Conservation (phyloP, 345 rosid genomes). For the Hypericum perforatum region DNA sequence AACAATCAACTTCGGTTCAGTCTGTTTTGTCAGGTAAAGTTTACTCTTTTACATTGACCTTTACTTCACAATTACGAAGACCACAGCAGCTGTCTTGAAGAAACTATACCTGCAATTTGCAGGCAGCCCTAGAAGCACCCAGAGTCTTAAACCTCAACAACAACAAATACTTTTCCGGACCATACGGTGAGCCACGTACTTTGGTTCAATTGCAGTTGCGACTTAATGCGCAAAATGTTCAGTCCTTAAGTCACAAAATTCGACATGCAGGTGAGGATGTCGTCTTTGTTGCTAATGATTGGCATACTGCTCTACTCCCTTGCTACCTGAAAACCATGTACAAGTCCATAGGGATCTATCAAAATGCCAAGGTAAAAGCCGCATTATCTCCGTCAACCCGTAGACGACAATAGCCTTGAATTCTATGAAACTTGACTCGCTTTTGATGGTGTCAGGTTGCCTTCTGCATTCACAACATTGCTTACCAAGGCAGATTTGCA, state of each 20-base stretch:
- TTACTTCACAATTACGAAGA: background rate
- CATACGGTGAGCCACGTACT: constrained; percentile 47
- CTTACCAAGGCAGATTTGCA: constrained; percentile 80
- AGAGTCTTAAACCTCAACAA: constrained; percentile 56
- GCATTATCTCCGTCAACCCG: background rate
- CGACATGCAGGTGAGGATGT: constrained; percentile 64
- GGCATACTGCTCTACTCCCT: constrained; percentile 92
- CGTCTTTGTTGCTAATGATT: constrained; percentile 75
- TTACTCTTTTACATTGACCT: background rate
- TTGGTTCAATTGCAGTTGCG: constrained; percentile 3
- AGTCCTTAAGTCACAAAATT: background rate
- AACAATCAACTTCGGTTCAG: constrained; percentile 86
- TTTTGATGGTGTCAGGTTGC: constrained; percentile 41
- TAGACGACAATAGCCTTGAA: background rate
- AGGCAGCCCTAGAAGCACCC: constrained; percentile 96
- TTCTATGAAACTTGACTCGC: background rate
- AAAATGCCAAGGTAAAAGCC: constrained; percentile 57
- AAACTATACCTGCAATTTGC: background rate
- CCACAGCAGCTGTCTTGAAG: no score
- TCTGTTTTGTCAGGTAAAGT: constrained; percentile 64
- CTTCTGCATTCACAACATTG: constrained; percentile 94
- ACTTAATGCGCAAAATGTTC: background rate
- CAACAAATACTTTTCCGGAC: constrained; percentile 59
- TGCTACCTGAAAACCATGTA: constrained; percentile 71
- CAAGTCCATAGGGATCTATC: constrained; percentile 61